Evolutionary conservation across 805 yeast genomes (phyloP).

Genomic region (Spathaspora arborariae): DNA sequence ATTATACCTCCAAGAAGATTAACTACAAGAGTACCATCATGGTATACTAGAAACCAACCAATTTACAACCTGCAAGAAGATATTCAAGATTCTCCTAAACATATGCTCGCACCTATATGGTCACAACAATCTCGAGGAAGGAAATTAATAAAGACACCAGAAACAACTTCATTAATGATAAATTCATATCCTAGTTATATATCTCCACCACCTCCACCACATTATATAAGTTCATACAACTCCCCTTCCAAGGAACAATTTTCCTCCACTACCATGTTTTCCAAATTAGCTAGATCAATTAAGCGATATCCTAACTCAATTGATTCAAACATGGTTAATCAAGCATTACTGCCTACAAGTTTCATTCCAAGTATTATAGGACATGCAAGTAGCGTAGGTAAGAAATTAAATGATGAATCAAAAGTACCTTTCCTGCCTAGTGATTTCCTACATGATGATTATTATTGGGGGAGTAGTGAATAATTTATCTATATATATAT

Average conservation of each 20-base stretch:
- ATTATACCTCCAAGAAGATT: neutral
- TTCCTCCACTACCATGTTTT: neutral
- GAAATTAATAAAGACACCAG: constrained; percentile 1
- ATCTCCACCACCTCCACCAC: constrained; percentile 16
- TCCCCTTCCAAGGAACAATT: neutral
- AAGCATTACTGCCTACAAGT: constrained; percentile 21
- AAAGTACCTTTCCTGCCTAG: constrained; percentile 40
- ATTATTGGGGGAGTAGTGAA: neutral
- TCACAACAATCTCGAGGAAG: constrained; percentile 7
- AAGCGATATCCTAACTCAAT: constrained; percentile 2
- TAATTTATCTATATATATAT: neutral
- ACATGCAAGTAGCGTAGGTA: constrained; percentile 32
- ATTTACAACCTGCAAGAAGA: constrained; percentile 3
- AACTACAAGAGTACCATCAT: constrained; percentile 25
- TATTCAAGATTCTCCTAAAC: neutral
- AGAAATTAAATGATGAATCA: constrained; percentile 31
- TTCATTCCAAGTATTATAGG: constrained; percentile 39
- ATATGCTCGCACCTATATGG: neutral
- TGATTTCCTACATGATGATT: constrained; percentile 35
- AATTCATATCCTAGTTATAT: neutral
- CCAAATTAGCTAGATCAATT: neutral
- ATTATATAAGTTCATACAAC: constrained; percentile 10
- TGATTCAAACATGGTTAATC: constrained; percentile 5
- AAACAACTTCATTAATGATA: neutral
- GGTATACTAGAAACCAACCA: constrained; percentile 28